These are phyloP conservation scores for Cercospora sp. DNA, from an alignment of 2,329 filamentous ascomycete species.

Conservation along the genomic window DNA sequence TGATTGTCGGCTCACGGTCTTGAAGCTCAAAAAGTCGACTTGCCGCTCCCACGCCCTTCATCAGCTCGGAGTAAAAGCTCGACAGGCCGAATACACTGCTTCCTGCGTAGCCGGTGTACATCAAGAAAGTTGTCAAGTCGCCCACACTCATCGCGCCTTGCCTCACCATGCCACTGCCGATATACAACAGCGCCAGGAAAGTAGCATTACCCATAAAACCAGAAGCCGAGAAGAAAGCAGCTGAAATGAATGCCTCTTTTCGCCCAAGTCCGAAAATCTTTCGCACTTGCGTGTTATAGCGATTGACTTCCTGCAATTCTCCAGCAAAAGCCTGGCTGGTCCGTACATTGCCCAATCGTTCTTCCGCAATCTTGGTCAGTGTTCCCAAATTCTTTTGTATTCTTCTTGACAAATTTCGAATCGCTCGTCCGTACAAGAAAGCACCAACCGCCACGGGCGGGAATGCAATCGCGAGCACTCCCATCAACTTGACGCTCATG, in stretches of 20 bases:
- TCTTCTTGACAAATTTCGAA: constrained; percentile 84
- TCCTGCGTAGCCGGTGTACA: constrained; percentile 89
- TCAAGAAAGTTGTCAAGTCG: constrained; percentile 93
- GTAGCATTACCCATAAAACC: constrained; percentile 97
- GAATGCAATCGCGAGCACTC: constrained; percentile 80
- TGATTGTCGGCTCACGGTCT: constrained; percentile 81
- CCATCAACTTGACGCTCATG: constrained; percentile 86
- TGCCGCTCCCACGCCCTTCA: constrained; percentile 98
- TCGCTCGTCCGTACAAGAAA: constrained; percentile 85
- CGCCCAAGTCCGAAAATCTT: constrained; percentile 89
- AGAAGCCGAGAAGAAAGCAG: constrained; percentile 83
- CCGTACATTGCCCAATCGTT: constrained; percentile 93
- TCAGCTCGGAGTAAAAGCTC: constrained; percentile 95
- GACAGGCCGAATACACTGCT: constrained; percentile 92
- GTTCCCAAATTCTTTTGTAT: constrained; percentile 94
- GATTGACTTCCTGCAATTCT: constrained; percentile 82
- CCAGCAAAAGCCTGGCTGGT: constrained; percentile 96
- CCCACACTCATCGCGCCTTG: constrained; percentile 83
- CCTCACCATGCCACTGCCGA: constrained; percentile 87
- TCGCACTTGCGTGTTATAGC: constrained; percentile 90
- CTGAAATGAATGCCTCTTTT: constrained; percentile 82
- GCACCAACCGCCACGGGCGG: constrained; percentile 88
- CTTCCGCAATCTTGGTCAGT: constrained; percentile 95
- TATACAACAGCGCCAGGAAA: constrained; percentile 83
- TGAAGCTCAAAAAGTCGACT: constrained; percentile 94